Percentiles rank a stretch among this genome's conserved stretches.
phyloP scores from a whole-genome alignment of 202 grass and related monocot genomes.

The Setaria italica region DNA sequence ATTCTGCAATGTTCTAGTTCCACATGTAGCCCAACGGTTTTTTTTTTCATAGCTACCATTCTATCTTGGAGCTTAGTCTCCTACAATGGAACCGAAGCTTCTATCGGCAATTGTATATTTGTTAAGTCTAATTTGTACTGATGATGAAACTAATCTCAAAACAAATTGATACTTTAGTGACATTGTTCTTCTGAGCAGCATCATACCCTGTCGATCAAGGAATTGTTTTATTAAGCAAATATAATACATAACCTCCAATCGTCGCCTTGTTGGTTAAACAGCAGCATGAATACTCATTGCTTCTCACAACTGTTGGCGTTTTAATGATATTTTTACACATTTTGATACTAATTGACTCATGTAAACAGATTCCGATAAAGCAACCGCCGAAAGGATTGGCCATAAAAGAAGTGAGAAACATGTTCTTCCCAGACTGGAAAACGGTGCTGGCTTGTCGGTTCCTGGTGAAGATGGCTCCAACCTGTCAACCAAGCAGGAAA shows the following conservation, averaged over 20 bases:
- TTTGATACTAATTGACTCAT: not conserved
- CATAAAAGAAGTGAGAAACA: not conserved
- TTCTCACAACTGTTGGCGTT: not conserved
- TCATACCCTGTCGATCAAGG: too few species aligned
- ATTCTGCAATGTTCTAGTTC: too few species aligned
- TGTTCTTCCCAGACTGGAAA: slow-evolving; percentile 31
- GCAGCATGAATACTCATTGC: not conserved
- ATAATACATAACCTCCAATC: not conserved
- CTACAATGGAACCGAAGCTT: too few species aligned
- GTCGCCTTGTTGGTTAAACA: not conserved
- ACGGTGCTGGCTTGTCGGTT: not conserved
- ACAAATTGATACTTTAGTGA: not conserved
- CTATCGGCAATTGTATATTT: too few species aligned
- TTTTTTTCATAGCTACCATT: too few species aligned
- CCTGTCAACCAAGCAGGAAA: not conserved
- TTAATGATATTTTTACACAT: not conserved
- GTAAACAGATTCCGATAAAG: not conserved
- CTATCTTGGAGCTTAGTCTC: too few species aligned
- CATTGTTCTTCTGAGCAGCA: not conserved
- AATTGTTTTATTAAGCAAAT: not conserved
- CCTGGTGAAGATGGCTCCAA: not conserved
- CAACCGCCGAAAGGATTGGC: slow-evolving; percentile 1
- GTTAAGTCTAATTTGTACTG: too few species aligned
- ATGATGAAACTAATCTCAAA: too few species aligned
- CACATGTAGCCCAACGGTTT: too few species aligned